Conservation (phyloP, 2,329 filamentous ascomycete genomes). For the Fusarium marasasianum region DNA sequence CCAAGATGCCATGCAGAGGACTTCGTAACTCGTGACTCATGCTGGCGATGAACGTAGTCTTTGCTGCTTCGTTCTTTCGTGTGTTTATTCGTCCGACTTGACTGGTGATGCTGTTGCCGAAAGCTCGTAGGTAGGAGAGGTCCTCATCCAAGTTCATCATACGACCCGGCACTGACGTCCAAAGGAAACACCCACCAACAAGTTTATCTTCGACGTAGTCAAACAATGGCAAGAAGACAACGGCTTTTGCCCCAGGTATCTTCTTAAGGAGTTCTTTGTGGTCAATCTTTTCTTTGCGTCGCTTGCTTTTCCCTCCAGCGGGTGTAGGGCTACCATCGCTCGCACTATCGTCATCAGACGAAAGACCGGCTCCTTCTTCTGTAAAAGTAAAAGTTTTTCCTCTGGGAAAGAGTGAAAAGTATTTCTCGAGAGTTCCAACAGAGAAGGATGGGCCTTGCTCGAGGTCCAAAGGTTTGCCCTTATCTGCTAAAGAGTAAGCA, state of each 20-base stretch:
- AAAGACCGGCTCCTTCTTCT: slow-evolving; percentile 40
- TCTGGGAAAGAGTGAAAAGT: slow-evolving; percentile 44
- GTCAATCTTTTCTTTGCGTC: slow-evolving; percentile 39
- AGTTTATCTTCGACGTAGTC: slow-evolving; percentile 49
- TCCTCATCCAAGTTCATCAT: slow-evolving; percentile 51
- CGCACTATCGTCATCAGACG: slow-evolving; percentile 46
- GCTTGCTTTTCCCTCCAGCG: not conserved
- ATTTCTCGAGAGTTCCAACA: slow-evolving; percentile 43
- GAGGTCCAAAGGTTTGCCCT: slow-evolving; percentile 36
- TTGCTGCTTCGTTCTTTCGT: slow-evolving; percentile 60
- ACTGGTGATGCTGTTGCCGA: slow-evolving; percentile 54
- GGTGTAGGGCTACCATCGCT: slow-evolving; percentile 30
- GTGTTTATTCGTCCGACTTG: slow-evolving; percentile 65
- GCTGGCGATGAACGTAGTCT: slow-evolving; percentile 67
- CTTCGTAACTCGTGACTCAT: slow-evolving; percentile 68
- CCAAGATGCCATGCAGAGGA: slow-evolving; percentile 66
- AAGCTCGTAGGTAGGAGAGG: slow-evolving; percentile 49
- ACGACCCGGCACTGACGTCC: slow-evolving; percentile 47
- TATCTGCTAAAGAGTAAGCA: slow-evolving; percentile 42
- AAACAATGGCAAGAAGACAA: slow-evolving; percentile 50
- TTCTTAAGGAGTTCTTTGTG: slow-evolving; percentile 47
- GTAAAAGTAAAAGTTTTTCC: slow-evolving; percentile 47
- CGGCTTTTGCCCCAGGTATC: slow-evolving; percentile 46
- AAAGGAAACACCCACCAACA: slow-evolving; percentile 49
- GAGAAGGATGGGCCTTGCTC: slow-evolving; percentile 43